Conservation (phyloP, 768 basidiomycete genomes). For the Lenzites betulinus region DNA sequence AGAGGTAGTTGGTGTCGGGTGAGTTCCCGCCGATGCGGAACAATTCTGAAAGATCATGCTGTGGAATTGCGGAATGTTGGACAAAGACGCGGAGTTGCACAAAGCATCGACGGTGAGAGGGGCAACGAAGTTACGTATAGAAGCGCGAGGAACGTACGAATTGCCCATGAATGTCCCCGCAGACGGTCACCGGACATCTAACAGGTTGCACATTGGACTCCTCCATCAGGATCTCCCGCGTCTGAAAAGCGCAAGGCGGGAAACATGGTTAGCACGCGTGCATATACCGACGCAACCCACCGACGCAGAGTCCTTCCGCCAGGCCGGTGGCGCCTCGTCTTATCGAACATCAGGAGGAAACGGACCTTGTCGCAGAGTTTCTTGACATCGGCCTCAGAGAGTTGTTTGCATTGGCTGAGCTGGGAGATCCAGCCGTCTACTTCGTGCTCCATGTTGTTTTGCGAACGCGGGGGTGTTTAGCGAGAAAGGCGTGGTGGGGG, state of each 20-base stretch:
- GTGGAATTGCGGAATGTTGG: constrained; percentile 25
- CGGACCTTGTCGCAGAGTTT: constrained; percentile 97
- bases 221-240: constrained; percentile 97
- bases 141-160: constrained; percentile 69
- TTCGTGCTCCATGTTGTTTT: constrained; percentile 58
- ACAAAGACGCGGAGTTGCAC: constrained; percentile 13
- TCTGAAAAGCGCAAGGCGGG: constrained; percentile 48
- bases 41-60: constrained; percentile 99
- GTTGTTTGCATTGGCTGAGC: constrained; percentile 95
- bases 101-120: constrained; percentile 8
- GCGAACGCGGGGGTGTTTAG: constrained; percentile 4
- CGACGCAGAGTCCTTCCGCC: constrained; percentile 1
- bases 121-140: constrained; percentile 24
- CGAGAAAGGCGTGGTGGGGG: constrained; percentile 16
- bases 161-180: constrained; percentile 99
- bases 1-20: constrained; percentile 99
- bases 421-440: constrained; percentile 97
- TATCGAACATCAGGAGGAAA: constrained; percentile 31
- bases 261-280: constrained; percentile 15
- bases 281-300: constrained; percentile 7
- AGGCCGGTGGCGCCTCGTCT: constrained; percentile 27
- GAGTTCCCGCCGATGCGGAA: constrained; percentile 99
- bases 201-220: constrained; percentile 99
- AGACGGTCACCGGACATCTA: constrained; percentile 97
- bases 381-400: constrained; percentile 94